Evolutionary conservation across 768 basidiomycete species (phyloP).

Genomic region (Rhizopogon vinicolor): DNA sequence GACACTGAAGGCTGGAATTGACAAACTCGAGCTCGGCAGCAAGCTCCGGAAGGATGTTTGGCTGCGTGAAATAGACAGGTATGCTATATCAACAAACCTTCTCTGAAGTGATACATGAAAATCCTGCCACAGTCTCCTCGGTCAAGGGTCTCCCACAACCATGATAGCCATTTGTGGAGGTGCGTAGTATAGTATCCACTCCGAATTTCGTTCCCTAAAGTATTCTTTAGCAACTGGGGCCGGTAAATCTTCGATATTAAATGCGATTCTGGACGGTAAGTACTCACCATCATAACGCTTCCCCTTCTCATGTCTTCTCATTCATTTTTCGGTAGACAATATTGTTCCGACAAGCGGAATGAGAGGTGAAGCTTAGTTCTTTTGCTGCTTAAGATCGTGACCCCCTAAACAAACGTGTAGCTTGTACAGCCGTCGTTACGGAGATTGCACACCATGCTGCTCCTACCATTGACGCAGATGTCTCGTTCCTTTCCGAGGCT

Average conservation of each 20-base stretch:
- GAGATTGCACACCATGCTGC: slow-evolving; percentile 55
- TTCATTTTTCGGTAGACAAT: slow-evolving; percentile 34
- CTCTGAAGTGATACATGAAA: background rate
- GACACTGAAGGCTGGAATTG: slow-evolving; percentile 37
- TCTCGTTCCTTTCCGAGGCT: slow-evolving; percentile 48
- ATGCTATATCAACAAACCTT: background rate
- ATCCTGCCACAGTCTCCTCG: slow-evolving; percentile 34
- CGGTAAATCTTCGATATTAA: slow-evolving; percentile 58
- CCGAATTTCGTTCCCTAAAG: background rate
- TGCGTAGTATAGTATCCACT: slow-evolving; percentile 12
- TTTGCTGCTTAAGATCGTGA: background rate
- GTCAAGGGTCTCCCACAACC: slow-evolving; percentile 49
- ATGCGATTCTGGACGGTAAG: slow-evolving; percentile 56
- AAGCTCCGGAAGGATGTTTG: slow-evolving; percentile 57
- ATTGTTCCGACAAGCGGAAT: slow-evolving; percentile 65
- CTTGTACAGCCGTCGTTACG: slow-evolving; percentile 64
- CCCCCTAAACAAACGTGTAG: slow-evolving; percentile 22
- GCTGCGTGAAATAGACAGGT: slow-evolving; percentile 50
- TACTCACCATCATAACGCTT: slow-evolving; percentile 1
- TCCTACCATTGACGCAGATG: slow-evolving; percentile 51
- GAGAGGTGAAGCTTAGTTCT: slow-evolving; percentile 37
- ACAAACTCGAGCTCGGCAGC: slow-evolving; percentile 45
- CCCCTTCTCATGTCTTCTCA: background rate
- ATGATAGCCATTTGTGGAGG: slow-evolving; percentile 66
- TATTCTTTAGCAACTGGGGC: slow-evolving; percentile 47